Evolutionary conservation across 2,329 filamentous ascomycete genomes (phyloP), one percentile per base, ranked within the genome.

Genomic region (Talaromyces sp.): DNA sequence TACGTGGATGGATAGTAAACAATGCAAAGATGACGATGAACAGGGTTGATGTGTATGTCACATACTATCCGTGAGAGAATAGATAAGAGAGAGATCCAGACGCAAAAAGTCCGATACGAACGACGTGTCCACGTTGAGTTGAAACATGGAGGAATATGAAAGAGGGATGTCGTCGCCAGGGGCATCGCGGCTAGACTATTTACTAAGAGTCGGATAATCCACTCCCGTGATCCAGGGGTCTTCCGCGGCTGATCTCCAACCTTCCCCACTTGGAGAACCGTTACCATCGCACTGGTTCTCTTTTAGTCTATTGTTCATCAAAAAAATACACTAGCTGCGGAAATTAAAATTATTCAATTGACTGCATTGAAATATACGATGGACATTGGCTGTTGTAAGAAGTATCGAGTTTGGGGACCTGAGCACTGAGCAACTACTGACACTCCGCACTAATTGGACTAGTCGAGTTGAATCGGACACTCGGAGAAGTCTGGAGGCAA

Each of bases 161-260:
- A 37, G 56, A 43, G 39, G 35, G 56, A 59, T 22, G 37, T 15
- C 15, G 56, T 59, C 37, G 37, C 56, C 56, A 59, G 56, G 56
- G 56, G 52, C 52, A 37, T 56, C 52, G 33, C 33, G 31, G 10
- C 52, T 37, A 37, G 50, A 60, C 43, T 47, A 47, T 39, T 60
- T 15, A 50, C 8, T n/a, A 43, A 43, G 15, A n/a, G 6, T 27
- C 45, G 45, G 45, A 49, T 49, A 49, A 27, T 27, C 45, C 47
- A 37, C 52, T 37, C 52, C 33, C 52, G 50, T 56, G 31, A 56
- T 41, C 61, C 61, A 63, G 61, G 61, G 61, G 61, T 57, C 56
- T 50, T 22, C 45, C 33, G 31, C 59, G 47, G 59, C 59, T 52
- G 61, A 65, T 65, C 63, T 37, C 37, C 63, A 31, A 11, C 33